Evolutionary conservation across 164 flowering plant species (phyloP).

Genomic region (Vitis cinerea): DNA sequence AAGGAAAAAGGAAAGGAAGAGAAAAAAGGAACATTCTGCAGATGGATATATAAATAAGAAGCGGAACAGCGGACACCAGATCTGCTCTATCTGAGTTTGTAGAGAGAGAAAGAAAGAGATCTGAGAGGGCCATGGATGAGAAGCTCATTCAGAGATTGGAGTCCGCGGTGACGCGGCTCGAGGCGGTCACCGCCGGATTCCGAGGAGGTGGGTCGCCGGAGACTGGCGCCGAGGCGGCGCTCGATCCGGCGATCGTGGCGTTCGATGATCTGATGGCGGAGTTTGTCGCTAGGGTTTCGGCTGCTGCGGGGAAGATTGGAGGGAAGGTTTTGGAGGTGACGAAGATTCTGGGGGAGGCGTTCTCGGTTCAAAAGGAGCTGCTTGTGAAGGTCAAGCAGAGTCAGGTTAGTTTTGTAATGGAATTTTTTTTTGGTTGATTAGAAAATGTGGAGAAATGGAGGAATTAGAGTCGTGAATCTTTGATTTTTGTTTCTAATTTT

Average conservation of each 20-base stretch:
- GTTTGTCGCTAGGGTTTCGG: constrained; percentile 50
- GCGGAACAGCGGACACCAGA: constrained; percentile 10
- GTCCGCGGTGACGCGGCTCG: constrained; percentile 80
- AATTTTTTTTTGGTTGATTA: not conserved
- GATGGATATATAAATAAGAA: not conserved
- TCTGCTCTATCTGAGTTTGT: constrained; percentile 7
- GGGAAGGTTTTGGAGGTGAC: constrained; percentile 77
- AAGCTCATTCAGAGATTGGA: constrained; percentile 75
- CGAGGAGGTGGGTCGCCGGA: constrained; percentile 4
- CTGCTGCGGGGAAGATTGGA: constrained; percentile 86
- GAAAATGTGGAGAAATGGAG: no score
- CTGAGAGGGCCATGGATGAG: constrained; percentile 63
- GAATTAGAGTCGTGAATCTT: no score
- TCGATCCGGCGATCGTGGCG: constrained; percentile 75
- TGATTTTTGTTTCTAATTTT: no score
- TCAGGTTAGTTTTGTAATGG: constrained; percentile 42
- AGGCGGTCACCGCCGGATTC: constrained; percentile 45
- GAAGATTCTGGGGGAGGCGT: constrained; percentile 63
- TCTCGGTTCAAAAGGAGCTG: constrained; percentile 67
- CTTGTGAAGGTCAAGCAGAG: constrained; percentile 68
- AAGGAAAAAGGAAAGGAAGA: not conserved
- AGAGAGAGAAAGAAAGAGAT: constrained; percentile 5
- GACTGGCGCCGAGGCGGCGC: constrained; percentile 19
- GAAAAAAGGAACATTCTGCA: not conserved
- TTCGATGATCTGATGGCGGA: constrained; percentile 59